phyloP scores from a whole-genome alignment of 1,284 basidiomycete genomes.

The Leccinum huronense region DNA sequence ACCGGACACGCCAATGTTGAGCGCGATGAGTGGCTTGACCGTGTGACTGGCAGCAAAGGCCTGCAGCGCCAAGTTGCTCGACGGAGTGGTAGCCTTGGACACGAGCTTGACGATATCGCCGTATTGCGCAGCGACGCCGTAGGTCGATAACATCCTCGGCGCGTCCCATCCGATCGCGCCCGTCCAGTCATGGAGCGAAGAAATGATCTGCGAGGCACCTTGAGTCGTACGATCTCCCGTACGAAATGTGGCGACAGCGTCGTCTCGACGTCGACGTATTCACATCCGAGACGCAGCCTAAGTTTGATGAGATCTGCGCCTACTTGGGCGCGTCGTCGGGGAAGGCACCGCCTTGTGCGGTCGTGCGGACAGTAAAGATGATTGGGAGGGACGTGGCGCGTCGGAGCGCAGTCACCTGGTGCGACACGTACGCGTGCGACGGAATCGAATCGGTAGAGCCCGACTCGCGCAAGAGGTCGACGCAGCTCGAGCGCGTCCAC shows the following conservation, averaged over 20 bases:
- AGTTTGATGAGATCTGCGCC: constrained; percentile 76
- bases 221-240: constrained; percentile 53
- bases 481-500: constrained; percentile 92
- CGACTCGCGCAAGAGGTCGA: constrained; percentile 77
- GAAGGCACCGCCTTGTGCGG: constrained; percentile 89
- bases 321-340: constrained; percentile 76
- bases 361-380: constrained; percentile 89
- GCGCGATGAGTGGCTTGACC: constrained; percentile 83
- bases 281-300: constrained; percentile 81
- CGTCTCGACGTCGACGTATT: constrained; percentile 93
- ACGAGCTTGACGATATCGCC: constrained; percentile 95
- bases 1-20: constrained; percentile 91
- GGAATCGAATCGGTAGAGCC: constrained; percentile 56
- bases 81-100: constrained; percentile 72
- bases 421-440: constrained; percentile 70
- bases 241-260: constrained; percentile 68
- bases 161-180: constrained; percentile 85
- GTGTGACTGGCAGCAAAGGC: constrained; percentile 60
- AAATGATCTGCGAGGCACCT: constrained; percentile 78
- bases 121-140: constrained; percentile 58
- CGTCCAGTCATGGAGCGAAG: constrained; percentile 93
- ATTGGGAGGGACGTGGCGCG: constrained; percentile 81
- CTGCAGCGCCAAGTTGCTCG: constrained; percentile 82
- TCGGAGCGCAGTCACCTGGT: constrained; percentile 81
- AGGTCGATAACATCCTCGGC: constrained; percentile 65